These are phyloP conservation scores for Leccinum broughii DNA, from an alignment of 768 basidiomycete species.

Conservation along the genomic window DNA sequence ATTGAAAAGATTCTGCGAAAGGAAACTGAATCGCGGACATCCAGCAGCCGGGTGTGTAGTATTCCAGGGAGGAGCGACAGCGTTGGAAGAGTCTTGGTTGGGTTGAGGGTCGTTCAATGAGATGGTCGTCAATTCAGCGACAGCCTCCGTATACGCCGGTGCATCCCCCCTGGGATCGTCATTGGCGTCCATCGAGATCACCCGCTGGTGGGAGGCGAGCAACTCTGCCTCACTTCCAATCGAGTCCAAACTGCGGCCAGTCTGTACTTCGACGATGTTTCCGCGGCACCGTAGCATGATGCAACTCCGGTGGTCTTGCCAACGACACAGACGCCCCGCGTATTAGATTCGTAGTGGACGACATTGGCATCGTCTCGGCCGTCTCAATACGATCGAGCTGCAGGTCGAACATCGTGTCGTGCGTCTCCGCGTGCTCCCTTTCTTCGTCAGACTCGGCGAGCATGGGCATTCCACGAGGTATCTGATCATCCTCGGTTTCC, in stretches of 20 bases:
- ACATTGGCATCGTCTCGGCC: constrained; percentile 23
- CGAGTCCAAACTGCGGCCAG: constrained; percentile 20
- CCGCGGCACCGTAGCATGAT: constrained; percentile 2
- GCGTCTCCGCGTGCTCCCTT: constrained; percentile 12
- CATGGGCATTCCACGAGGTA: constrained; percentile 14
- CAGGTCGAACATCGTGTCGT: constrained; percentile 17
- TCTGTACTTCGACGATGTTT: constrained; percentile 18
- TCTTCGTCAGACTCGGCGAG: constrained; percentile 26
- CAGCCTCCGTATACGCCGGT: constrained; percentile 62
- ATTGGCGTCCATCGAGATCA: constrained; percentile 4
- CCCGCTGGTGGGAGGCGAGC: constrained; percentile 19
- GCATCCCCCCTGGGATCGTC: constrained; percentile 57
- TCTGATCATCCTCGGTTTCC: constrained; percentile 20
- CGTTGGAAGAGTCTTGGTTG: neutral
- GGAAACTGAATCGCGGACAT: constrained; percentile 51
- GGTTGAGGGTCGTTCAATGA: constrained; percentile 25
- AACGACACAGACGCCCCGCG: constrained; percentile 6
- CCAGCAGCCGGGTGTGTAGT: neutral
- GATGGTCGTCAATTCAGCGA: constrained; percentile 17
- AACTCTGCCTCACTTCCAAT: constrained; percentile 25
- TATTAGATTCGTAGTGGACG: constrained; percentile 27
- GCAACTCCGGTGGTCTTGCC: constrained; percentile 15
- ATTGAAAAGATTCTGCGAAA: constrained; percentile 40
- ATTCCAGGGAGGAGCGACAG: neutral
- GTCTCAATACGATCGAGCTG: constrained; percentile 26